These are phyloP conservation scores for Quercus mongolica DNA, from an alignment of 306 rosid species.

Conservation along the genomic window DNA sequence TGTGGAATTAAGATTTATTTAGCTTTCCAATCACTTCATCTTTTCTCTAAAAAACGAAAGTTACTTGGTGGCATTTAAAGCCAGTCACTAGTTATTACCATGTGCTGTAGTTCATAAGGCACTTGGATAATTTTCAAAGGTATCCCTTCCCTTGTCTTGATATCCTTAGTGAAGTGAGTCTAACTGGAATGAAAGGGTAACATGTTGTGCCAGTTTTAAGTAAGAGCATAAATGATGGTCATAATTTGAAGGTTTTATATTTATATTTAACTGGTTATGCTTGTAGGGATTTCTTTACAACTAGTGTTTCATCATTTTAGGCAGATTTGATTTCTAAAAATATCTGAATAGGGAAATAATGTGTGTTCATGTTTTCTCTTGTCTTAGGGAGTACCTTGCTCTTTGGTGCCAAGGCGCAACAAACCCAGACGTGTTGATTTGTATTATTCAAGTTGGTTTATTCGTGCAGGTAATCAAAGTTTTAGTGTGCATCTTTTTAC, in stretches of 20 bases:
- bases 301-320: not conserved
- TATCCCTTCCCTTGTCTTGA: not conserved
- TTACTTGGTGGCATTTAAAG: not conserved
- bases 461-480: conserved; percentile 48
- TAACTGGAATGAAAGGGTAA: not conserved
- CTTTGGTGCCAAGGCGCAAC: conserved; percentile 47
- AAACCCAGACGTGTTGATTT: conserved; percentile 61
- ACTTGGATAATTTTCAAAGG: not conserved
- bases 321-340: not conserved
- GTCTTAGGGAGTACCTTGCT: conserved; percentile 48
- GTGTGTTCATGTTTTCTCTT: not conserved
- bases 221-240: not conserved
- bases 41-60: not conserved
- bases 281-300: not conserved
- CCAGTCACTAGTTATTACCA: not conserved
- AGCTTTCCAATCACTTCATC: not conserved
- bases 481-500: not conserved
- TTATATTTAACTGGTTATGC: not conserved
- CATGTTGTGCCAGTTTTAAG: not conserved
- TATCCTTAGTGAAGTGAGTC: not conserved
- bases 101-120: not conserved
- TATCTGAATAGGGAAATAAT: conserved; percentile 13
- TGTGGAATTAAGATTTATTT: not conserved
- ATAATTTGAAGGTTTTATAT: not conserved
- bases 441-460: conserved; percentile 67